A percentile compares a stretch with the other conserved stretches of the same genome.
phyloP scores from a whole-genome alignment of 257 asterid genomes.

The Lithospermum erythrorhizon region DNA sequence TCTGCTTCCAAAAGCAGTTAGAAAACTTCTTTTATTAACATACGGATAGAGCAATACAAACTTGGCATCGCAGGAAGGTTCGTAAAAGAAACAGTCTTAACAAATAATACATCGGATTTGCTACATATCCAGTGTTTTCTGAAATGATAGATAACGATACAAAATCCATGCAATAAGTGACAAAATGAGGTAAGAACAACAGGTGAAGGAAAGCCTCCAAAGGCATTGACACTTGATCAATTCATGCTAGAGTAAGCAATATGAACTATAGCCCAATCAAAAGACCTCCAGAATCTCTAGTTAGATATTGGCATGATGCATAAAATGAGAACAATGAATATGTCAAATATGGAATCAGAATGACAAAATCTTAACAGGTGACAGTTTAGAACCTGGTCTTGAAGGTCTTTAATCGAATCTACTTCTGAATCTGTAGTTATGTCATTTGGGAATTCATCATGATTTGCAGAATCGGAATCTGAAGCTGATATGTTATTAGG shows the following conservation, averaged over 20 bases:
- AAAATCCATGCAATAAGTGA: background rate
- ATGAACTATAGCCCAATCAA: no score
- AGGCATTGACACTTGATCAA: background rate
- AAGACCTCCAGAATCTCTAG: background rate
- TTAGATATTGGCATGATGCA: slow-evolving; percentile 23
- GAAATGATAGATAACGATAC: no score
- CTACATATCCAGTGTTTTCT: no score
- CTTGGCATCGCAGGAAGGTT: background rate
- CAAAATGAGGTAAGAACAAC: no score
- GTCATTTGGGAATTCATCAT: slow-evolving; percentile 43
- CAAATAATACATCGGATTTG: no score
- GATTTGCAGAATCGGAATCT: slow-evolving; percentile 31
- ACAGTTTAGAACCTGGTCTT: slow-evolving; percentile 54
- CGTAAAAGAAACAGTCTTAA: no score
- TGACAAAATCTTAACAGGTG: background rate
- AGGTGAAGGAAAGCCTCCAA: no score
- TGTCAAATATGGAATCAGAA: slow-evolving; percentile 2
- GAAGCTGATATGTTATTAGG: slow-evolving; percentile 16
- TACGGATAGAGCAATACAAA: background rate
- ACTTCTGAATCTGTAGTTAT: slow-evolving; percentile 43
- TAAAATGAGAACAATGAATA: slow-evolving; percentile 2
- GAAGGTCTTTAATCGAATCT: slow-evolving; percentile 67
- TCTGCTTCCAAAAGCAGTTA: slow-evolving; percentile 38
- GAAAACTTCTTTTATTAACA: background rate
- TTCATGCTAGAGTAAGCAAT: no score